Percentiles rank a stretch among this genome's conserved stretches.
Conservation (phyloP, 352 stramenopile genomes). For the Globisporangium parvum region DNA sequence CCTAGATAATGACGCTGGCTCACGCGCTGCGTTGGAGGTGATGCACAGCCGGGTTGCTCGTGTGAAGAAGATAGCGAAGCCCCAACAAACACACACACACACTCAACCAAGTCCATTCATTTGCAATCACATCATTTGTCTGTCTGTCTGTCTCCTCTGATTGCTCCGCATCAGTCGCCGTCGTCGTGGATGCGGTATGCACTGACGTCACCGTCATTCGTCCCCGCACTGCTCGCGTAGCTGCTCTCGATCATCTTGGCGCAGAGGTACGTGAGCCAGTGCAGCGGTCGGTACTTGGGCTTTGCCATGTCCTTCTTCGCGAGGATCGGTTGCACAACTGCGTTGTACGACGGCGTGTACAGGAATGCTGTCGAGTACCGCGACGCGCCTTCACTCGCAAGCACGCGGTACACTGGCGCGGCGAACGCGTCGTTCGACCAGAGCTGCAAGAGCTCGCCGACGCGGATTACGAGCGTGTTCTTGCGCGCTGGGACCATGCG, state of each 20-base stretch:
- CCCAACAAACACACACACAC: no score
- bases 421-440: constrained; percentile 45
- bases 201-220: not conserved
- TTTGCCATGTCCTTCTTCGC: constrained; percentile 17
- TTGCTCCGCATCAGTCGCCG: no score
- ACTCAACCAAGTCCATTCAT: no score
- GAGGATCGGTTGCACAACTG: constrained; percentile 57
- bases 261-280: constrained; percentile 41
- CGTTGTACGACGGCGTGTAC: constrained; percentile 53
- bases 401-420: constrained; percentile 37
- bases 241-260: not conserved
- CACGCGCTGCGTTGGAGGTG: no score
- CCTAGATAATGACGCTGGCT: no score
- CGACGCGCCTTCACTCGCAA: constrained; percentile 17
- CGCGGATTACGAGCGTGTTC: constrained; percentile 44
- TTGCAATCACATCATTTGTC: no score
- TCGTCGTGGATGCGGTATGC: not conserved
- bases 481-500: constrained; percentile 24
- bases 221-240: not conserved
- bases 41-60: no score
- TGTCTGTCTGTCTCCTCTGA: no score
- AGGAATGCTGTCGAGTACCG: constrained; percentile 39
- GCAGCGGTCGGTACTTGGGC: constrained; percentile 66
- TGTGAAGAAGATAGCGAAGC: no score
- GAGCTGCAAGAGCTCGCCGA: constrained; percentile 45